phyloP scores from a whole-genome alignment of 2,329 filamentous ascomycete species.

The Aureobasidium zeae region DNA sequence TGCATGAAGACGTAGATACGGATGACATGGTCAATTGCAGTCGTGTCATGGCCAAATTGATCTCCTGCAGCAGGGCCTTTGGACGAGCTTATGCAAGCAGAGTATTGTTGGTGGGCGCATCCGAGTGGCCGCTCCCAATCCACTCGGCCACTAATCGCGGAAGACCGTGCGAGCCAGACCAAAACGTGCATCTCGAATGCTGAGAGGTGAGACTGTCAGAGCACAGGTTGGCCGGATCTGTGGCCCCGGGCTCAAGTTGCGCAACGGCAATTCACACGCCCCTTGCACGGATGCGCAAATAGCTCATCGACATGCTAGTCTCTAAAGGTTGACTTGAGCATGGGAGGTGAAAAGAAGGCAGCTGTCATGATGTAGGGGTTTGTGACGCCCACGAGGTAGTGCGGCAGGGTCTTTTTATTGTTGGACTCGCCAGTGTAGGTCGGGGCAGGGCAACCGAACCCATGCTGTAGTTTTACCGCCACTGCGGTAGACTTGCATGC shows the following conservation, averaged over 20 bases:
- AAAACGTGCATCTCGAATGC: slow-evolving; percentile 9
- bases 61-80: slow-evolving; percentile 1
- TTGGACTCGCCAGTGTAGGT: neutral
- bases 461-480: neutral
- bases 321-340: no score
- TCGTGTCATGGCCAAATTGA: neutral
- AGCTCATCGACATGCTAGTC: no score
- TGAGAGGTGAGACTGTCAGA: slow-evolving; percentile 8
- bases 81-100: neutral
- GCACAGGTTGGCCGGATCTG: no score
- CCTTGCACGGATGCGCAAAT: no score
- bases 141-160: slow-evolving; percentile 7
- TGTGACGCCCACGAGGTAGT: no score
- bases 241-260: no score
- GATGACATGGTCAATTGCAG: neutral
- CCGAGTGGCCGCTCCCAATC: slow-evolving; percentile 7
- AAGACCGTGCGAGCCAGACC: slow-evolving; percentile 11
- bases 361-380: no score
- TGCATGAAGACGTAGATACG: no score
- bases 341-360: no score
- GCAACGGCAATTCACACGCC: slow-evolving; percentile 1
- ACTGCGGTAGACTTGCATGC: neutral
- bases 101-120: slow-evolving; percentile 8
- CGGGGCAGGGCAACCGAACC: neutral
- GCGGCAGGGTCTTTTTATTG: no score